phyloP scores from a whole-genome alignment of 2,329 filamentous ascomycete species.

The Epichloe typhina region DNA sequence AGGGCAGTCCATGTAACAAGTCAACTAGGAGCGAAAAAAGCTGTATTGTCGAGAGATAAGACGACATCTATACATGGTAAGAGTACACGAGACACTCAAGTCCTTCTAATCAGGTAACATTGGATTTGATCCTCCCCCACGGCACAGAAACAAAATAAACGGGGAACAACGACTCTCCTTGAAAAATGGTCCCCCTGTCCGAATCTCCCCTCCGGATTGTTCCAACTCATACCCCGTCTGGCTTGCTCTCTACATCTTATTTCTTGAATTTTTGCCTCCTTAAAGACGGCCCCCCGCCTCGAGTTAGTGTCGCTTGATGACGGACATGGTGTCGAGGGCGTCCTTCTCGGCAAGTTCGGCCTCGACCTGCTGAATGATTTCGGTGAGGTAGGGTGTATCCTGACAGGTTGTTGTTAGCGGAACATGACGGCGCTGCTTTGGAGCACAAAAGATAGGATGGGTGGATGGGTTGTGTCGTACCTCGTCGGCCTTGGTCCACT shows the following conservation, averaged over 20 bases:
- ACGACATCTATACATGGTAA: conserved; percentile 8
- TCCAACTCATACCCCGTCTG: neutral
- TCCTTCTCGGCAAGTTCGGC: conserved; percentile 37
- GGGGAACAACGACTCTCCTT: neutral
- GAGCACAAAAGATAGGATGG: neutral
- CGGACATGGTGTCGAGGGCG: conserved; percentile 35
- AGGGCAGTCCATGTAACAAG: too few relatives aligned
- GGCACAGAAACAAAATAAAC: neutral
- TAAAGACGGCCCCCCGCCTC: neutral
- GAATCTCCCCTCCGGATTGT: neutral
- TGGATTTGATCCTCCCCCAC: neutral
- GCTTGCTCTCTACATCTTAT: neutral
- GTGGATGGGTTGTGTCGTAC: conserved; percentile 18
- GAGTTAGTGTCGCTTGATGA: conserved; percentile 36
- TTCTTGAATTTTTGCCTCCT: neutral
- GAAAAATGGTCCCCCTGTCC: neutral
- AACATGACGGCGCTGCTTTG: neutral
- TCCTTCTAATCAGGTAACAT: neutral
- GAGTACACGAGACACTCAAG: conserved; percentile 7
- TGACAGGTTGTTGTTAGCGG: conserved; percentile 10
- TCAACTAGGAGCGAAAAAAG: neutral
- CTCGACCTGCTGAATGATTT: conserved; percentile 38
- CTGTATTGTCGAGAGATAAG: conserved; percentile 8
- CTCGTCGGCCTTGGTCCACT: conserved; percentile 47
- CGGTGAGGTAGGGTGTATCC: conserved; percentile 40